phyloP scores from a whole-genome alignment of 331 rosid genomes.

The Rosa hybrid region DNA sequence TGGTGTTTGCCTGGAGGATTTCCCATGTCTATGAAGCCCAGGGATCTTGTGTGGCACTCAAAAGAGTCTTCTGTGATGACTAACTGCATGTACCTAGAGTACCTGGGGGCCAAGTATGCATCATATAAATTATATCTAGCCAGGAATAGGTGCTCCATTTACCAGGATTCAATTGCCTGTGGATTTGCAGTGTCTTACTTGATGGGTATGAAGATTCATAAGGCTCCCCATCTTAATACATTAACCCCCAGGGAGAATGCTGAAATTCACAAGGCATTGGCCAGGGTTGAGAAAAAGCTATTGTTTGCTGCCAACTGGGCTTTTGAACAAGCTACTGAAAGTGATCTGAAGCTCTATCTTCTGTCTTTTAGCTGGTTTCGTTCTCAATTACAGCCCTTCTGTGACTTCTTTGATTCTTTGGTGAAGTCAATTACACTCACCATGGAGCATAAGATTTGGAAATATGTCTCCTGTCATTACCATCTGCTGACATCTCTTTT shows the following conservation, averaged over 20 bases:
- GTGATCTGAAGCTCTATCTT: constrained; percentile 65
- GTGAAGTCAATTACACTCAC: constrained; percentile 39
- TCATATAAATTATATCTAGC: constrained; percentile 45
- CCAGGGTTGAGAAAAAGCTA: constrained; percentile 48
- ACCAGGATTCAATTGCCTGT: constrained; percentile 21
- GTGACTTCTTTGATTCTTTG: constrained; percentile 47
- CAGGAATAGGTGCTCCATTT: constrained; percentile 27
- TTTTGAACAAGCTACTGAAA: constrained; percentile 70
- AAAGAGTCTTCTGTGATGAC: constrained; percentile 63
- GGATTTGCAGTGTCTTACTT: constrained; percentile 29
- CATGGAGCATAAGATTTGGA: constrained; percentile 73
- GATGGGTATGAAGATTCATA: constrained; percentile 51
- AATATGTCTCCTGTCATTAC: constrained; percentile 38
- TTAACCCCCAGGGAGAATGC: constrained; percentile 25
- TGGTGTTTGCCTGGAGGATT: constrained; percentile 85
- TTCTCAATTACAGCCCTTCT: constrained; percentile 55
- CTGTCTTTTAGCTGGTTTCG: constrained; percentile 62
- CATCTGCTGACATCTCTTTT: constrained; percentile 26
- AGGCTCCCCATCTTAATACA: constrained; percentile 29
- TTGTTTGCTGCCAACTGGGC: constrained; percentile 84
- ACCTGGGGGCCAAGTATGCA: constrained; percentile 60
- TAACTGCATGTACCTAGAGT: constrained; percentile 75
- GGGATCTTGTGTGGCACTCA: constrained; percentile 59
- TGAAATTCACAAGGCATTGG: constrained; percentile 37
- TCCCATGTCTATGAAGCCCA: constrained; percentile 64